Percentiles rank a stretch among this genome's conserved stretches.
Evolutionary conservation across 306 rosid genomes (phyloP).

Genomic region (Herpetospermum pedunculosum): DNA sequence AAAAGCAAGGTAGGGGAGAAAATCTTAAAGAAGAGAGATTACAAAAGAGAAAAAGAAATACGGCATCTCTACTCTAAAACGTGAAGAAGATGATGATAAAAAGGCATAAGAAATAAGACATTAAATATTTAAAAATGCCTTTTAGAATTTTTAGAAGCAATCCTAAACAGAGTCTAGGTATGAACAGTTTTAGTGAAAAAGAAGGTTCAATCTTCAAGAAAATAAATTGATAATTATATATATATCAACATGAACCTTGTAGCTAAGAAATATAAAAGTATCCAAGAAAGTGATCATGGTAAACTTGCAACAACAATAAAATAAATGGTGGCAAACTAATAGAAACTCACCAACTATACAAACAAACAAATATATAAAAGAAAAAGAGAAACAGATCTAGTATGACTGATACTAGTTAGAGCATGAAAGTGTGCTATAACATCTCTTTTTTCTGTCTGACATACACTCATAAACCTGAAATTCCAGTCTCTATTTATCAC

Average conservation of each 20-base stretch:
- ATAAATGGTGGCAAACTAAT: background rate
- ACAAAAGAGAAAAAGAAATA: background rate
- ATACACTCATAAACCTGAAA: background rate
- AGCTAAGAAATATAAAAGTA: background rate
- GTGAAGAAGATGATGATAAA: background rate
- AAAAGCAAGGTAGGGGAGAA: background rate
- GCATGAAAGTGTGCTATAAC: background rate
- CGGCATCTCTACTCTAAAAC: background rate
- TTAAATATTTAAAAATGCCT: background rate
- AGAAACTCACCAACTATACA: background rate
- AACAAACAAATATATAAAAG: background rate
- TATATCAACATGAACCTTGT: background rate
- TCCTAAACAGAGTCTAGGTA: no score
- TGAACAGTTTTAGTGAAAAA: no score
- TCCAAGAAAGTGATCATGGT: background rate
- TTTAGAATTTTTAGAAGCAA: background rate
- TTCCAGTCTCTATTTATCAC: background rate
- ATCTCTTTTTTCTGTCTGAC: background rate
- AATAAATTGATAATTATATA: background rate
- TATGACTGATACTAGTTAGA: background rate
- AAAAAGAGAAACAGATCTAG: background rate
- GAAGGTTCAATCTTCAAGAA: no score
- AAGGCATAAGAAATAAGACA: background rate
- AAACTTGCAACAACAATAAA: background rate
- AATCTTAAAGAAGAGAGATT: background rate